A percentile compares a stretch with the other conserved stretches of the same genome.
phyloP scores from a whole-genome alignment of 768 basidiomycete genomes.

The Filobasidium wieringae region DNA sequence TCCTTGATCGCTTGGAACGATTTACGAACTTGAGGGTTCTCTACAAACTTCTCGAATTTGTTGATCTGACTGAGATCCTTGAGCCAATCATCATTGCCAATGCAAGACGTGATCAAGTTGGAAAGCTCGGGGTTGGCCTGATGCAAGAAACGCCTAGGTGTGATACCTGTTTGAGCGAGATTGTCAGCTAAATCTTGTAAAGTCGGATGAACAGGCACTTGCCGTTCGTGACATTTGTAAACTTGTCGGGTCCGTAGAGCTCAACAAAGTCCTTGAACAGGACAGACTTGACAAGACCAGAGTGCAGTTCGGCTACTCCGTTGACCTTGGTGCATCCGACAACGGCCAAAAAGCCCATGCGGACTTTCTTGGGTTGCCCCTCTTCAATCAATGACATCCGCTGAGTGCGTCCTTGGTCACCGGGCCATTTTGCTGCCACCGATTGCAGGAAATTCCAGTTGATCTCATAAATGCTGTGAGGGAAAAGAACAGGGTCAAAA shows the following conservation, averaged over 20 bases:
- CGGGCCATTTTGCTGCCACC: constrained; percentile 82
- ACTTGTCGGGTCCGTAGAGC: constrained; percentile 67
- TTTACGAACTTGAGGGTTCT: constrained; percentile 61
- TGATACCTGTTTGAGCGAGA: constrained; percentile 45
- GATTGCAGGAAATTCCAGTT: constrained; percentile 44
- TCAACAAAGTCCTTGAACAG: constrained; percentile 71
- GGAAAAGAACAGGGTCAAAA: constrained; percentile 23
- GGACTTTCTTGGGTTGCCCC: constrained; percentile 68
- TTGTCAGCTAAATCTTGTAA: constrained; percentile 39
- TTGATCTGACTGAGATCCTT: constrained; percentile 62
- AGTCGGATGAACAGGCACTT: constrained; percentile 31
- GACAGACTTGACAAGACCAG: constrained; percentile 62
- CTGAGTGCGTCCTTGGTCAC: constrained; percentile 62
- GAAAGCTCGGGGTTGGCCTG: constrained; percentile 82
- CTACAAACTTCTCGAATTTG: constrained; percentile 58
- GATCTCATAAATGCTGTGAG: constrained; percentile 2
- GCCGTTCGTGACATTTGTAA: constrained; percentile 63
- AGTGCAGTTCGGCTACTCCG: constrained; percentile 94
- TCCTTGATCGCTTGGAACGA: constrained; percentile 78
- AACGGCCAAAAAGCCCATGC: constrained; percentile 60
- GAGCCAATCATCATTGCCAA: constrained; percentile 70
- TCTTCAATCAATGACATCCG: constrained; percentile 95
- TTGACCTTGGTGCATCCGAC: constrained; percentile 55
- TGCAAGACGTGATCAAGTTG: constrained; percentile 67
- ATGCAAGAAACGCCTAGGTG: constrained; percentile 56